A percentile compares a stretch with the other conserved stretches of the same genome.
Evolutionary conservation across 2,329 filamentous ascomycete species (phyloP).

Genomic region (Aspergillus quadricinctus): DNA sequence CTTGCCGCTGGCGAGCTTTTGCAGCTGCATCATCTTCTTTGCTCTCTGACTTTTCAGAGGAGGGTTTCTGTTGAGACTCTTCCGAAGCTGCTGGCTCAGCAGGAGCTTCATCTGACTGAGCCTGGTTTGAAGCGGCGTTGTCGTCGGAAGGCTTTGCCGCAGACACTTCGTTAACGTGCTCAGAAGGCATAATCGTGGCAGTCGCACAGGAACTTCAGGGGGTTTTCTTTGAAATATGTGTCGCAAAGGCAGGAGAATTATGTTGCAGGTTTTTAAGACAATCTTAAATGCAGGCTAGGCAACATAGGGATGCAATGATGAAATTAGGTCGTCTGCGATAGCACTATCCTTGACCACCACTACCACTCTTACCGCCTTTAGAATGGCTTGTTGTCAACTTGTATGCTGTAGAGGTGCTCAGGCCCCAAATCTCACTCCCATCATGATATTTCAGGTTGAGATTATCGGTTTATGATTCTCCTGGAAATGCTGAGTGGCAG

Average conservation of each 20-base stretch:
- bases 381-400: background rate
- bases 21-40: conserved; percentile 23
- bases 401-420: background rate
- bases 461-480: background rate
- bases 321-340: background rate
- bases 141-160: conserved; percentile 11
- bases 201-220: background rate
- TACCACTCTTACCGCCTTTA: background rate
- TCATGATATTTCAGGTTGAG: background rate
- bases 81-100: conserved; percentile 8
- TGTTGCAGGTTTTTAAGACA: background rate
- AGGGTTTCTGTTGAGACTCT: background rate
- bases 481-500: background rate
- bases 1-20: conserved; percentile 59
- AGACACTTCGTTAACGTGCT: conserved; percentile 5
- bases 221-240: background rate
- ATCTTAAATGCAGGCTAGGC: background rate
- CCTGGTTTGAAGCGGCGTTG: conserved; percentile 8
- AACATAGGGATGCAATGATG: background rate
- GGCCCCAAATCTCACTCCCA: background rate
- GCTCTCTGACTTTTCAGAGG: conserved; percentile 4
- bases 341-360: background rate
- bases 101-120: conserved; percentile 6
- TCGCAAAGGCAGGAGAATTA: background rate
- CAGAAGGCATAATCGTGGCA: conserved; percentile 10